A percentile compares a stretch with the other conserved stretches of the same genome.
phyloP scores from a whole-genome alignment of 2,329 filamentous ascomycete genomes.

The Cordyceps sp. region DNA sequence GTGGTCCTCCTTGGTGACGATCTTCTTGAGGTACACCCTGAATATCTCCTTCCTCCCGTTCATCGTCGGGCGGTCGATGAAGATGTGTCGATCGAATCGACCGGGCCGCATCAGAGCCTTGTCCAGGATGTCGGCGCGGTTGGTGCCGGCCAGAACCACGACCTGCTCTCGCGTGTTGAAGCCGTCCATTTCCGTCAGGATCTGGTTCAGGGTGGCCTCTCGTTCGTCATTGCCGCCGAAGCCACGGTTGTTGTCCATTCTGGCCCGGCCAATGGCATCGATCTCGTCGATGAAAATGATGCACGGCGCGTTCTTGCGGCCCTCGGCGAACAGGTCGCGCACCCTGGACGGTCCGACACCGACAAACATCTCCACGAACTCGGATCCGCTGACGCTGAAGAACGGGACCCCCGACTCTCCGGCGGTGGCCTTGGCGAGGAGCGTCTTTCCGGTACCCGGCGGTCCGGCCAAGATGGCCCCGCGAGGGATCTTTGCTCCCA shows the following conservation, averaged over 20 bases:
- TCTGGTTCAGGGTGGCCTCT: slow-evolving; percentile 94
- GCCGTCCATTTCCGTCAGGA: slow-evolving; percentile 97
- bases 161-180: slow-evolving; percentile 97
- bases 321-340: slow-evolving; percentile 83
- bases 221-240: slow-evolving; percentile 93
- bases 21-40: slow-evolving; percentile 83
- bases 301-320: slow-evolving; percentile 89
- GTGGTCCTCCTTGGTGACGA: slow-evolving; percentile 80
- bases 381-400: slow-evolving; percentile 95
- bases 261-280: slow-evolving; percentile 86
- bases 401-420: slow-evolving; percentile 95
- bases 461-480: slow-evolving; percentile 95
- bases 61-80: slow-evolving; percentile 92
- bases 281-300: slow-evolving; percentile 99
- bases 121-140: slow-evolving; percentile 85
- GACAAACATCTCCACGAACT: slow-evolving; percentile 99
- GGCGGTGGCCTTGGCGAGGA: slow-evolving; percentile 92
- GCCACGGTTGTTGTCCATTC: slow-evolving; percentile 53
- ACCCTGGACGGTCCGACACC: slow-evolving; percentile 94
- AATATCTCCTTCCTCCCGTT: slow-evolving; percentile 94
- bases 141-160: slow-evolving; percentile 91
- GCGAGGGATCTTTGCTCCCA: slow-evolving; percentile 94
- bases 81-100: slow-evolving; percentile 92
- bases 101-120: slow-evolving; percentile 93
- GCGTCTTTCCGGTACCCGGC: slow-evolving; percentile 93